Percentiles rank a stretch among this genome's conserved stretches.
Conservation (phyloP, 2,329 filamentous ascomycete genomes). For the Aureobasidium sp. region DNA sequence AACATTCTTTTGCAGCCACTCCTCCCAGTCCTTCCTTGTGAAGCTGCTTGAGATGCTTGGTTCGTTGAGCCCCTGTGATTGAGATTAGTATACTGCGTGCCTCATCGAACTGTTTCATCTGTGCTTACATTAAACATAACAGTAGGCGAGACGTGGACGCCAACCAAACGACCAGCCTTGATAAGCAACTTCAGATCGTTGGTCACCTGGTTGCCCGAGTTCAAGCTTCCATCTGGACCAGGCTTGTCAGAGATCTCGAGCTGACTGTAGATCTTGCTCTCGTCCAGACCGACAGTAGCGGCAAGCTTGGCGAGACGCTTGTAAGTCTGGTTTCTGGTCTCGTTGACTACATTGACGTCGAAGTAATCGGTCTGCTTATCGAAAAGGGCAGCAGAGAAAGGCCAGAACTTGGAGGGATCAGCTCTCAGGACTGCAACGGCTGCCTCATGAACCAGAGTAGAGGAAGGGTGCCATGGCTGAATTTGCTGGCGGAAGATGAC, state of each 20-base stretch:
- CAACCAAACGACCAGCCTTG: slow-evolving; percentile 57
- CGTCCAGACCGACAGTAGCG: slow-evolving; percentile 57
- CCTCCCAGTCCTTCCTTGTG: slow-evolving; percentile 71
- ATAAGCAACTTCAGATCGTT: slow-evolving; percentile 76
- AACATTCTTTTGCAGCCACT: slow-evolving; percentile 65
- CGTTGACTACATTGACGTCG: slow-evolving; percentile 73
- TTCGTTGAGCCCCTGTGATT: slow-evolving; percentile 55
- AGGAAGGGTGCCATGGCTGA: slow-evolving; percentile 91
- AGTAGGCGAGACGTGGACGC: slow-evolving; percentile 86
- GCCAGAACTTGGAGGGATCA: slow-evolving; percentile 66
- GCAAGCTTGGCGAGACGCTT: slow-evolving; percentile 68
- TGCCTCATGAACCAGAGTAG: slow-evolving; percentile 62
- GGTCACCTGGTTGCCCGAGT: slow-evolving; percentile 73
- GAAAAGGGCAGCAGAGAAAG: slow-evolving; percentile 63
- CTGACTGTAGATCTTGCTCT: slow-evolving; percentile 58
- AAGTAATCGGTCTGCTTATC: slow-evolving; percentile 68
- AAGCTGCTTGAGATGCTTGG: slow-evolving; percentile 71
- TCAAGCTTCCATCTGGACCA: slow-evolving; percentile 58
- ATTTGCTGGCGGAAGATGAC: slow-evolving; percentile 86
- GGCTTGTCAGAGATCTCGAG: slow-evolving; percentile 62
- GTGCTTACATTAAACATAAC: slow-evolving; percentile 65
- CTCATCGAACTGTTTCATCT: background rate
- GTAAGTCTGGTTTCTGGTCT: slow-evolving; percentile 80
- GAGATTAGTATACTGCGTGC: slow-evolving; percentile 13
- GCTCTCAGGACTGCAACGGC: slow-evolving; percentile 69